Evolutionary conservation across 768 basidiomycete genomes (phyloP).

Genomic region (Grammothele lineata): DNA sequence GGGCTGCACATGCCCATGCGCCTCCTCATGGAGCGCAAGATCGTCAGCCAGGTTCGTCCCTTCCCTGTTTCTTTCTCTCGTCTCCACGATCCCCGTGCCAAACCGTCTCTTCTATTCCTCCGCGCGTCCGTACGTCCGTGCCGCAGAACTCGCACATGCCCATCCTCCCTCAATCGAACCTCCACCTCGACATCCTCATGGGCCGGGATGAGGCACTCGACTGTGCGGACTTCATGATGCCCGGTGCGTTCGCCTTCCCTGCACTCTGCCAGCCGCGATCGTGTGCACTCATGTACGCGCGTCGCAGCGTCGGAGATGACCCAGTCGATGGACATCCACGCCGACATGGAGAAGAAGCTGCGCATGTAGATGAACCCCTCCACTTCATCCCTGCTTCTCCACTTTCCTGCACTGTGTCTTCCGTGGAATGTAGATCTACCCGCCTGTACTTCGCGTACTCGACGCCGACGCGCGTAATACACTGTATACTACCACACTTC

Average conservation of each 20-base stretch:
- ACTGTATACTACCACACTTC: no score
- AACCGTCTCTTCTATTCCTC: background rate
- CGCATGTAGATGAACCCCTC: slow-evolving; percentile 27
- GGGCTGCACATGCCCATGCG: slow-evolving; percentile 90
- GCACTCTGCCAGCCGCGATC: background rate
- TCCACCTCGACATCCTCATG: slow-evolving; percentile 90
- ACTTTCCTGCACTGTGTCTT: no score
- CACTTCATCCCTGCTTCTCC: no score
- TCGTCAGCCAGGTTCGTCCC: slow-evolving; percentile 65
- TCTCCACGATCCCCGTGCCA: no score
- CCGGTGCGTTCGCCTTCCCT: slow-evolving; percentile 42
- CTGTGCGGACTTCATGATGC: slow-evolving; percentile 70
- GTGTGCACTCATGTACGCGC: no score
- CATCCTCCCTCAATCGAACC: slow-evolving; percentile 61
- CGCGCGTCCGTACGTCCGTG: background rate
- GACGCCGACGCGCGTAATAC: no score
- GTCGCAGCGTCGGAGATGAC: slow-evolving; percentile 27
- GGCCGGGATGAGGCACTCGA: slow-evolving; percentile 86
- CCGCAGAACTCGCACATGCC: slow-evolving; percentile 64
- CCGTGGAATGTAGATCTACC: background rate
- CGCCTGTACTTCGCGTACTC: no score
- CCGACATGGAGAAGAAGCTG: slow-evolving; percentile 45
- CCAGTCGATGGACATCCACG: slow-evolving; percentile 39
- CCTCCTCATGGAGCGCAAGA: slow-evolving; percentile 89
- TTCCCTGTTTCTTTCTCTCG: no score